A percentile compares a stretch with the other conserved stretches of the same genome.
phyloP scores from a whole-genome alignment of 164 flowering plant genomes.

The Santalum album region DNA sequence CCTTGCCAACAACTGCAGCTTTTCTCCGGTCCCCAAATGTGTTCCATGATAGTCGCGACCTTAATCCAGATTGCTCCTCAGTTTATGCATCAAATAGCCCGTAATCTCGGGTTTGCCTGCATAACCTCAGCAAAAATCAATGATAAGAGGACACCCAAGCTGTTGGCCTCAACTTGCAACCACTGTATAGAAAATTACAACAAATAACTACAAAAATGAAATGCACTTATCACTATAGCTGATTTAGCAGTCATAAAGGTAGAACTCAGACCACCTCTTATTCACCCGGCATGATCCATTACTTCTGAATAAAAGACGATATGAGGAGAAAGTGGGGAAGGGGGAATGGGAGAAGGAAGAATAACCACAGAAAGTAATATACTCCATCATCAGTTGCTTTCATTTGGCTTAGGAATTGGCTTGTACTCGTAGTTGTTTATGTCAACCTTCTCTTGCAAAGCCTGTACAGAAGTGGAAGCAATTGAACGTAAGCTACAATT shows the following conservation, averaged over 20 bases:
- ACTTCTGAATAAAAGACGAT: too few relatives aligned
- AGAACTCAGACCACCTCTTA: too few relatives aligned
- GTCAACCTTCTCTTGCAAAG: conserved; percentile 65
- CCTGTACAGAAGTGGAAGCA: conserved; percentile 30
- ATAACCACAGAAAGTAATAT: too few relatives aligned
- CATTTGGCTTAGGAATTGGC: conserved; percentile 60
- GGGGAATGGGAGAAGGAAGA: too few relatives aligned
- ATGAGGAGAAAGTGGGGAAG: too few relatives aligned
- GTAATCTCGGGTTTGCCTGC: conserved; percentile 42
- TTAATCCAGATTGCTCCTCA: conserved; percentile 41
- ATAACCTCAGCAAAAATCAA: conserved; percentile 36
- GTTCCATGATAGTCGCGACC: conserved; percentile 44
- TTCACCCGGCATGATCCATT: too few relatives aligned
- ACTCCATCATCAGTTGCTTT: conserved; percentile 20
- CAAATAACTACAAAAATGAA: too few relatives aligned
- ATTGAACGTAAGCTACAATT: background rate
- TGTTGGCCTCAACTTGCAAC: conserved; percentile 30
- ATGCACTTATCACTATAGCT: too few relatives aligned
- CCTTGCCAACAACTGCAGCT: conserved; percentile 29
- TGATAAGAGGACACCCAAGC: conserved; percentile 20
- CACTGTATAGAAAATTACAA: too few relatives aligned
- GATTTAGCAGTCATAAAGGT: too few relatives aligned
- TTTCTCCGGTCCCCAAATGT: conserved; percentile 36
- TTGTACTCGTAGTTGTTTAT: conserved; percentile 66
- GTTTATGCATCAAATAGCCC: conserved; percentile 31